Evolutionary conservation across 2,329 filamentous ascomycete genomes (phyloP), one percentile per base, ranked within the genome.

Genomic region (Ophiostoma australiae): DNA sequence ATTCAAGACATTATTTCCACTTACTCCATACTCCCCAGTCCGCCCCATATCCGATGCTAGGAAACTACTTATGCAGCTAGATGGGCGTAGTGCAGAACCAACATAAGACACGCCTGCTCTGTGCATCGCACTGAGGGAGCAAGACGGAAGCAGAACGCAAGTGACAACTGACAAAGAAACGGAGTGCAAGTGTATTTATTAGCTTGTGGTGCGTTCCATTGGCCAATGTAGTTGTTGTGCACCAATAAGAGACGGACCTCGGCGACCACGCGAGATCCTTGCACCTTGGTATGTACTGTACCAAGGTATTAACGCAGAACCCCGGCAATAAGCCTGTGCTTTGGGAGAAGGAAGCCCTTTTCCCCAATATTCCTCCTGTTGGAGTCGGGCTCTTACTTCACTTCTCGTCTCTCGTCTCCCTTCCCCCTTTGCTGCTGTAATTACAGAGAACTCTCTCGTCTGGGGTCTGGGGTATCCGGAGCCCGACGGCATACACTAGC

Each of bases 401-500:
- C n/a, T 20, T 48, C 20, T n/a, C 20, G 3, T 20, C 17, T 48
- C 44, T 48, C 20, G 2, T 20, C 17, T 7, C 13, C 5, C 13
- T 17, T 44, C 41, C 17, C 15, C 13, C 41, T 15, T 39, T 11
- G 6, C 37, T 39, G 37, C 10, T n/a, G n/a, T n/a, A n/a, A n/a
- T n/a, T n/a, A n/a, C n/a, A n/a, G n/a, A n/a, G n/a, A n/a, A n/a
- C n/a, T n/a, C 39, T 41, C 10, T 8, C 15, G 44, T 52, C 44
- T 52, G 44, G n/a, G n/a, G 52, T 58, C 52, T 58, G 52, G 52
- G 52, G 52, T 58, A 27, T 58, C n/a, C 52, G 52, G n/a, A 58
- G 52, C 52, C n/a, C 52, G 52, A 27, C 23, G 52, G 58, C 10
- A 13, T n/a, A 58, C 52, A 27, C 52, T 58, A 58, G 52, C 0